A percentile compares a stretch with the other conserved stretches of the same genome.
Evolutionary conservation across 1,284 basidiomycete genomes (phyloP).

Genomic region (Boletellus dicymbophilus): DNA sequence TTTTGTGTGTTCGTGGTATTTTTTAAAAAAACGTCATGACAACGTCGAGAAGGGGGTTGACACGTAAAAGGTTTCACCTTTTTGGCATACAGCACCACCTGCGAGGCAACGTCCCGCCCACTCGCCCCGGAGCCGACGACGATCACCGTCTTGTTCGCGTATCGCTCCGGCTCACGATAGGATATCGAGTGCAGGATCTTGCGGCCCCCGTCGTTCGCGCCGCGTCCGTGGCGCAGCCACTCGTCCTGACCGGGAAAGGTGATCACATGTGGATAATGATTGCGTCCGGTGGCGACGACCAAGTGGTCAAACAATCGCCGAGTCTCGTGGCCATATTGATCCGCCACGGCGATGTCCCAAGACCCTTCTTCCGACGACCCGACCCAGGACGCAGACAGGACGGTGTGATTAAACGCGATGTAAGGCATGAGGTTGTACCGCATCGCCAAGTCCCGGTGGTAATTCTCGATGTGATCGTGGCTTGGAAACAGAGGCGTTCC

Average conservation of each 20-base stretch:
- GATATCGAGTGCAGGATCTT: constrained; percentile 55
- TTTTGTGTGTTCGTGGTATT: too few species aligned
- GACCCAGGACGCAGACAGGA: constrained; percentile 47
- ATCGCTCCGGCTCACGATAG: constrained; percentile 50
- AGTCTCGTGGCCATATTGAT: constrained; percentile 15
- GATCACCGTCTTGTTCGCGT: constrained; percentile 44
- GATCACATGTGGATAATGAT: constrained; percentile 48
- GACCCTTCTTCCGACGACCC: constrained; percentile 40
- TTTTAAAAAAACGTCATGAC: not conserved
- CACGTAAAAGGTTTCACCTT: too few species aligned
- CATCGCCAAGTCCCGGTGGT: constrained; percentile 45
- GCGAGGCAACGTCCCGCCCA: constrained; percentile 47
- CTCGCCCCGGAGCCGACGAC: constrained; percentile 56
- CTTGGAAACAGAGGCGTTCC: constrained; percentile 50
- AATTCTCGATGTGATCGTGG: constrained; percentile 47
- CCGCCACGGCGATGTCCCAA: constrained; percentile 44
- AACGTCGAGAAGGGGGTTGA: too few species aligned
- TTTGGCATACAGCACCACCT: constrained; percentile 41
- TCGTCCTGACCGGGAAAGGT: constrained; percentile 47
- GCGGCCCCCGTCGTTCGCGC: constrained; percentile 27
- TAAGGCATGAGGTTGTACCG: constrained; percentile 40
- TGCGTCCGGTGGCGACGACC: constrained; percentile 54
- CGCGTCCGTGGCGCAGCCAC: constrained; percentile 41
- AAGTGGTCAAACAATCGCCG: constrained; percentile 48
- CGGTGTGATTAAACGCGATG: constrained; percentile 46